phyloP scores from a whole-genome alignment of 1,139 yeast genomes.

The Debaryomyces nepalensis region DNA sequence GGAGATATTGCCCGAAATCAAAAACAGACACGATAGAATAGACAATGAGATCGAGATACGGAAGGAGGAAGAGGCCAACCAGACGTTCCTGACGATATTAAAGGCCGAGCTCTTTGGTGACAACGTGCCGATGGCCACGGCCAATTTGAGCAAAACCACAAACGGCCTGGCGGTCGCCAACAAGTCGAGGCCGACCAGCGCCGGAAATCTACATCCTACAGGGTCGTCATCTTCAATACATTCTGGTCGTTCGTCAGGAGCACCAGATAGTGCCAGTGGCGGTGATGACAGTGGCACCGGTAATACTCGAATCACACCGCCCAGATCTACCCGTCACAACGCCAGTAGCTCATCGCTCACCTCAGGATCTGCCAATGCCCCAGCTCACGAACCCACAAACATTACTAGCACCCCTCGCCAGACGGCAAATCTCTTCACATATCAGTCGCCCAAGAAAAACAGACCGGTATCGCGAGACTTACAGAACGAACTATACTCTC shows the following conservation, averaged over 20 bases:
- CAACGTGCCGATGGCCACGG: constrained; percentile 64
- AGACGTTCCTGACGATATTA: constrained; percentile 82
- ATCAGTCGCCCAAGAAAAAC: constrained; percentile 67
- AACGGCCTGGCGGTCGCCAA: constrained; percentile 5
- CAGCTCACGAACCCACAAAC: constrained; percentile 21
- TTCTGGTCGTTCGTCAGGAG: constrained; percentile 13
- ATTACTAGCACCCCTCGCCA: constrained; percentile 57
- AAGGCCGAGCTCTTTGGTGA: constrained; percentile 93
- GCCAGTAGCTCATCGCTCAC: constrained; percentile 10
- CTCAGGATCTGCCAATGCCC: constrained; percentile 6
- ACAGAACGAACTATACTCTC: constrained; percentile 75
- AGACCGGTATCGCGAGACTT: constrained; percentile 65
- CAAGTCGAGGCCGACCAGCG: constrained; percentile 27
- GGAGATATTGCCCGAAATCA: constrained; percentile 44
- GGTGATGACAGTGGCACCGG: constrained; percentile 10
- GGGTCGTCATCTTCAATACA: constrained; percentile 15
- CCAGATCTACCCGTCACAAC: constrained; percentile 20
- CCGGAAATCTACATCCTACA: constrained; percentile 23
- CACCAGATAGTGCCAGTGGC: constrained; percentile 10
- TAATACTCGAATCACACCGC: constrained; percentile 26
- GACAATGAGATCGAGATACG: constrained; percentile 70
- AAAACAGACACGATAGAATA: constrained; percentile 27
- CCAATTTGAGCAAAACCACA: constrained; percentile 28
- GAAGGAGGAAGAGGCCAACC: constrained; percentile 80
- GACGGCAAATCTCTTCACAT: constrained; percentile 66